Conservation (phyloP, 441 rosid genomes). For the Erysimum pusillum region DNA sequence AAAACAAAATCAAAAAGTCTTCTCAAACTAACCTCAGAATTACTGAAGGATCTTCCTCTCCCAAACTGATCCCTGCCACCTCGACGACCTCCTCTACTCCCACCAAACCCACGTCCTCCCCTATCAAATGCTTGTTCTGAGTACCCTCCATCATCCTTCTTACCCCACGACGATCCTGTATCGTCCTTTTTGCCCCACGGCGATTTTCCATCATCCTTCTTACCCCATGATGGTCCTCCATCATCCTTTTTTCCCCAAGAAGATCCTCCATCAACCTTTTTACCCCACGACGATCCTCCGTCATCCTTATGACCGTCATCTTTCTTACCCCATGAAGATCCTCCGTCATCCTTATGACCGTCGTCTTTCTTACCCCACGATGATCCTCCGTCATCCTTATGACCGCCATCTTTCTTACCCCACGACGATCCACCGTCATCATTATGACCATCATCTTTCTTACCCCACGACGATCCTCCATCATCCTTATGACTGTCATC, state of each 20-base stretch:
- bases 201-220: conserved; percentile 14
- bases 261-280: conserved; percentile 6
- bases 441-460: too few relatives aligned
- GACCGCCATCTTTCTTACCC: too few relatives aligned
- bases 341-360: conserved; percentile 19
- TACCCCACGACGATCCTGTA: conserved; percentile 29
- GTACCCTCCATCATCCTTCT: conserved; percentile 37
- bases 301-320: conserved; percentile 28
- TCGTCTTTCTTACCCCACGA: conserved; percentile 43
- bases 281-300: not conserved
- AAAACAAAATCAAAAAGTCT: not conserved
- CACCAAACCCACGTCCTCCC: conserved; percentile 62
- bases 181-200: conserved; percentile 18
- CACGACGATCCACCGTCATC: too few relatives aligned
- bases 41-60: conserved; percentile 57
- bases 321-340: conserved; percentile 14
- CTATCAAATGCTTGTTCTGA: conserved; percentile 36
- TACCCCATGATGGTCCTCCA: not conserved
- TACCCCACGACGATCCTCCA: conserved; percentile 28
- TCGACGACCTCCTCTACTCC: conserved; percentile 58
- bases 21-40: conserved; percentile 42
- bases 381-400: conserved; percentile 29
- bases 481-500: conserved; percentile 13
- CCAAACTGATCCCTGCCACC: conserved; percentile 67
- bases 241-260: not conserved